Percentiles rank a stretch among this genome's conserved stretches.
These are phyloP conservation scores for Juncus effusus DNA, from an alignment of 176 grass and related monocot species.

Conservation along the genomic window DNA sequence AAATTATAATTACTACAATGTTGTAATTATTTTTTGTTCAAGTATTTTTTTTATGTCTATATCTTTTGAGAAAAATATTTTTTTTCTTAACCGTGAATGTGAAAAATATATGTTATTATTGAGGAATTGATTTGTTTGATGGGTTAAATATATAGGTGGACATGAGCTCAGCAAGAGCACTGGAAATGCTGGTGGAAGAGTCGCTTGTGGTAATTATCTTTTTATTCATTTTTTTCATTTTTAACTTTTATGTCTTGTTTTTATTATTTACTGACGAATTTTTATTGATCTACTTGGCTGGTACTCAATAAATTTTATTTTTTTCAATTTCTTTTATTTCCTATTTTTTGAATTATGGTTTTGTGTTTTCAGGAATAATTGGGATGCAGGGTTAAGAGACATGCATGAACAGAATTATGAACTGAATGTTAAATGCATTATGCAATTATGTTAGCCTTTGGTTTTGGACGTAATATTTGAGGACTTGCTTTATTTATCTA, in stretches of 20 bases:
- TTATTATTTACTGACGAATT: neutral
- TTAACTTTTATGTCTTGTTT: neutral
- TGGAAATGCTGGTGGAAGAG: constrained; percentile 82
- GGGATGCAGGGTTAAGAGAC: constrained; percentile 60
- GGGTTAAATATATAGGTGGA: constrained; percentile 42
- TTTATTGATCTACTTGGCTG: neutral
- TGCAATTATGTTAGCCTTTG: too few relatives aligned
- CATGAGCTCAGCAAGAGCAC: constrained; percentile 93
- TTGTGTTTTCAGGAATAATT: constrained; percentile 55
- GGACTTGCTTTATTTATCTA: too few relatives aligned
- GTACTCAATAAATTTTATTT: neutral
- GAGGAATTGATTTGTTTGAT: neutral
- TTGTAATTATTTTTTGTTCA: neutral
- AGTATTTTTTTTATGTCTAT: neutral
- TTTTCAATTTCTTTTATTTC: neutral
- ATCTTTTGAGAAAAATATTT: neutral
- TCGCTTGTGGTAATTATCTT: constrained; percentile 68
- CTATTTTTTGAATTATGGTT: neutral
- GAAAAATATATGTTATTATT: neutral
- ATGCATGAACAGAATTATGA: neutral
- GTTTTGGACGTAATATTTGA: too few relatives aligned
- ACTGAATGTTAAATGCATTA: too few relatives aligned
- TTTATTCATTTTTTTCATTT: neutral
- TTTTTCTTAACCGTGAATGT: neutral
- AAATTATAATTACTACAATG: neutral